phyloP scores from a whole-genome alignment of 129 eudicot genomes.

The carrot (Daucus carota) region DNA sequence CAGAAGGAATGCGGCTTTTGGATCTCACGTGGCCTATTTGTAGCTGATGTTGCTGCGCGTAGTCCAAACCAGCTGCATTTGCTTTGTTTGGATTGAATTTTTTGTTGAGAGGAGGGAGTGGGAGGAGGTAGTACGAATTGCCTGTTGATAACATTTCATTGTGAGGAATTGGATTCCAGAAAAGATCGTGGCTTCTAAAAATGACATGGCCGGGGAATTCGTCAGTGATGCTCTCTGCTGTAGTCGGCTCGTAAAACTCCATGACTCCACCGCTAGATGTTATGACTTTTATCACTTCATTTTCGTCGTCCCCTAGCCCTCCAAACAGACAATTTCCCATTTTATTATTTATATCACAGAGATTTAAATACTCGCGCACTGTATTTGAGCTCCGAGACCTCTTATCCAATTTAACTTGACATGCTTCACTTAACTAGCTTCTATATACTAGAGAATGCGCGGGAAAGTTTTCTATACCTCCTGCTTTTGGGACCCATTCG shows the following conservation, averaged over 20 bases:
- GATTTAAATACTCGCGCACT: not conserved
- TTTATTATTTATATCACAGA: not conserved
- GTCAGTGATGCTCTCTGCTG: constrained; percentile 5
- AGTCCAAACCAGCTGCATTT: not conserved
- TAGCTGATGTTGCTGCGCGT: not conserved
- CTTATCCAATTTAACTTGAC: no score
- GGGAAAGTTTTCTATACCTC: not conserved
- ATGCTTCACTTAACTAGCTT: not conserved
- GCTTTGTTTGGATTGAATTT: not conserved
- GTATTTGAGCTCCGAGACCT: no score
- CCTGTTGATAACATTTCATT: not conserved
- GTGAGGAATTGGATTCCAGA: not conserved
- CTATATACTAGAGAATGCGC: not conserved
- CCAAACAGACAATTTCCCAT: constrained; percentile 4
- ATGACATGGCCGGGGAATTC: constrained; percentile 2
- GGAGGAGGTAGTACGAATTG: not conserved
- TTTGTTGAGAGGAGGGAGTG: not conserved
- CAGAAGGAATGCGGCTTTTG: not conserved
- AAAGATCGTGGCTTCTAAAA: not conserved
- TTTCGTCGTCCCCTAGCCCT: not conserved
- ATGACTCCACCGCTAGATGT: not conserved
- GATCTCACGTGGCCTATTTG: not conserved
- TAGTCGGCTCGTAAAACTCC: constrained; percentile 1
- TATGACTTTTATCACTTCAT: not conserved
- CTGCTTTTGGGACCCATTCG: not conserved